A percentile compares a stretch with the other conserved stretches of the same genome.
phyloP scores from a whole-genome alignment of 495 filamentous ascomycete genomes.

The Lepidopterella palustris region DNA sequence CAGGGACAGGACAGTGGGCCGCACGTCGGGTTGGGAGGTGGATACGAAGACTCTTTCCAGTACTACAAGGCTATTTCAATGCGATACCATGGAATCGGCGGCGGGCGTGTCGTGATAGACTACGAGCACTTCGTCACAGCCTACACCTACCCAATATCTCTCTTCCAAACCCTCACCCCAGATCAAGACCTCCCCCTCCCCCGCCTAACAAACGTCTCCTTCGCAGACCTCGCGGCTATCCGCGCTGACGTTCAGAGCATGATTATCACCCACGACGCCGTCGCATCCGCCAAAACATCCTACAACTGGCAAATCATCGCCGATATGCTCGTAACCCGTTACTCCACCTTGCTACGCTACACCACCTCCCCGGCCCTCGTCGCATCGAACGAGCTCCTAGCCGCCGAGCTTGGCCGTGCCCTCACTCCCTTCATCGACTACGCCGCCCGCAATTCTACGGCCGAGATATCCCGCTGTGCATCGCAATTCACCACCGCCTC shows the following conservation, averaged over 20 bases:
- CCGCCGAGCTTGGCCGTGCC: constrained; percentile 42
- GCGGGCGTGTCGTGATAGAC: constrained; percentile 48
- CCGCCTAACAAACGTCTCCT: constrained; percentile 39
- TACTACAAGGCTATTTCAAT: constrained; percentile 39
- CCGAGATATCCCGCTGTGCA: constrained; percentile 45
- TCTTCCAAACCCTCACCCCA: neutral
- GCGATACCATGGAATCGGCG: constrained; percentile 56
- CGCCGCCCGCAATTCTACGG: constrained; percentile 31
- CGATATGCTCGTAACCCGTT: constrained; percentile 56
- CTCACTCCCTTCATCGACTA: constrained; percentile 49
- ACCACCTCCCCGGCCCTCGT: constrained; percentile 40
- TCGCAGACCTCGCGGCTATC: constrained; percentile 39
- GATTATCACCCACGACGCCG: constrained; percentile 29
- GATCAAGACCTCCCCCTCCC: constrained; percentile 38
- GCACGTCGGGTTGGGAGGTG: constrained; percentile 13
- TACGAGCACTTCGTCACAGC: constrained; percentile 57
- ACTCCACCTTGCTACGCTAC: constrained; percentile 47
- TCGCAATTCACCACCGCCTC: constrained; percentile 41
- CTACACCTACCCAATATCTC: constrained; percentile 43
- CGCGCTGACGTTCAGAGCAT: constrained; percentile 40
- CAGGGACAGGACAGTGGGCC: constrained; percentile 6
- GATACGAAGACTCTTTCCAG: constrained; percentile 28
- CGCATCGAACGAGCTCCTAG: constrained; percentile 33
- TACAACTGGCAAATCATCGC: constrained; percentile 56
- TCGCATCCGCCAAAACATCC: constrained; percentile 18